These are phyloP conservation scores for Pythium biforme DNA, from an alignment of 352 stramenopile species.

Conservation along the genomic window DNA sequence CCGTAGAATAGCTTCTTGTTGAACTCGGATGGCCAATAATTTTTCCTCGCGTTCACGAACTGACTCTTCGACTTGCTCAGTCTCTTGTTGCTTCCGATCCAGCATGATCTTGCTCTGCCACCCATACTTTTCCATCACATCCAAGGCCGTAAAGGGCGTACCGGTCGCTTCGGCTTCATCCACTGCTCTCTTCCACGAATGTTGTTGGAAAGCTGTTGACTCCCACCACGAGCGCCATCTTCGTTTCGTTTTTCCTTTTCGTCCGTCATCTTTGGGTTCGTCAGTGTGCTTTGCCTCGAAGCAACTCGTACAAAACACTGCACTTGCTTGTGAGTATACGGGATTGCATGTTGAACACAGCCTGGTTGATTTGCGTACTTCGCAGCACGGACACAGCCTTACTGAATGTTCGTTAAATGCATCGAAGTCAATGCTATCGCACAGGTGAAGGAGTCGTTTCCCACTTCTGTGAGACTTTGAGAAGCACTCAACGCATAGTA, in stretches of 20 bases:
- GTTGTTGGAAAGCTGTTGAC: conserved; percentile 23
- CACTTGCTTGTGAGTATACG: neutral
- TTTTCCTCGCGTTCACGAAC: conserved; percentile 26
- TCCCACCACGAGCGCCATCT: conserved; percentile 27
- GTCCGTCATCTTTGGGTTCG: neutral
- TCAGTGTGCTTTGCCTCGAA: conserved; percentile 33
- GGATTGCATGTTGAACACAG: conserved; percentile 26
- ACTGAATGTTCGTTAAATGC: conserved; percentile 20
- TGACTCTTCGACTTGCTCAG: conserved; percentile 11
- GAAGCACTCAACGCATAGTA: conserved; percentile 32
- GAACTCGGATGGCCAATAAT: conserved; percentile 33
- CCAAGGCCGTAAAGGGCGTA: conserved; percentile 1
- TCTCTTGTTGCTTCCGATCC: neutral
- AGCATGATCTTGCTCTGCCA: conserved; percentile 24
- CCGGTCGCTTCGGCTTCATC: too few relatives aligned
- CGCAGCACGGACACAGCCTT: conserved; percentile 29
- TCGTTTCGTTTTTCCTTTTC: neutral
- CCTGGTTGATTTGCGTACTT: conserved; percentile 22
- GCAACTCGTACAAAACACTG: conserved; percentile 18
- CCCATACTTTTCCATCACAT: conserved; percentile 28
- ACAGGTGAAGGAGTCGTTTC: conserved; percentile 38
- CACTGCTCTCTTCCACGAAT: conserved; percentile 23
- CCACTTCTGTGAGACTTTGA: conserved; percentile 26
- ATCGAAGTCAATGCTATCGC: conserved; percentile 31
- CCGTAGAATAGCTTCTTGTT: conserved; percentile 42